Evolutionary conservation across 2,329 filamentous ascomycete species (phyloP), one percentile per base, ranked within the genome.

Genomic region (Neospermospora avenae): DNA sequence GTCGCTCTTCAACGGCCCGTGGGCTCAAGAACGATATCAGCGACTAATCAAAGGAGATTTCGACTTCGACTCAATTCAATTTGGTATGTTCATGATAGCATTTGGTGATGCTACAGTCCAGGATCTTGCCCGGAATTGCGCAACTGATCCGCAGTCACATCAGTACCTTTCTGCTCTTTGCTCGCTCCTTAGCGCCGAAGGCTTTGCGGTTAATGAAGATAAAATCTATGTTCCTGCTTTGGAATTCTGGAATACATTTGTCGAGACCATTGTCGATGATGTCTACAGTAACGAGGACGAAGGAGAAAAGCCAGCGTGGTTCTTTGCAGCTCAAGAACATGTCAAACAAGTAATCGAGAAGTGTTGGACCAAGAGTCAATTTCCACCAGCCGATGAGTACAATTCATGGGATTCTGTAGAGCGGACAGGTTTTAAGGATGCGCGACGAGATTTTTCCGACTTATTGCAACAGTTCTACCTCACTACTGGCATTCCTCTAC

Each of bases 191-290:
- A 81, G 81, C 20, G 82, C 85, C 13, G 78, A 84, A 13, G 89
- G 90, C 1, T 82, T 84, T 67, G 84, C 88, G 1, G 85, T 87
- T 1, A 82, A 82, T 3, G 89, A 93, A 58, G 89, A 95, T 68
- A 86, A 84, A 64, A 84, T 92, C 11, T 92, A 91, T 58, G 83
- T 89, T 0, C 83, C 70, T 5, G 84, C 87, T 0, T 80, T 93
- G 14, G 90, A 95, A 68, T 93, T 95, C 71, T 95, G 91, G 90
- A 87, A 84, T 18, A 86, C 84, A 0, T 91, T 87, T 70, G 84
- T 90, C 5, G 90, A 92, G 73, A 83, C 84, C 13, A 79, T 86
- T 77, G 83, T 80, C 61, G 88, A 85, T 70, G 78, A 75, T 10
- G 75, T 82, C 48, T 83, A 80, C 62, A 55, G 41, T 14, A 80